These are phyloP conservation scores for Xylaria intraflava DNA, from an alignment of 495 filamentous ascomycete species.

Conservation along the genomic window DNA sequence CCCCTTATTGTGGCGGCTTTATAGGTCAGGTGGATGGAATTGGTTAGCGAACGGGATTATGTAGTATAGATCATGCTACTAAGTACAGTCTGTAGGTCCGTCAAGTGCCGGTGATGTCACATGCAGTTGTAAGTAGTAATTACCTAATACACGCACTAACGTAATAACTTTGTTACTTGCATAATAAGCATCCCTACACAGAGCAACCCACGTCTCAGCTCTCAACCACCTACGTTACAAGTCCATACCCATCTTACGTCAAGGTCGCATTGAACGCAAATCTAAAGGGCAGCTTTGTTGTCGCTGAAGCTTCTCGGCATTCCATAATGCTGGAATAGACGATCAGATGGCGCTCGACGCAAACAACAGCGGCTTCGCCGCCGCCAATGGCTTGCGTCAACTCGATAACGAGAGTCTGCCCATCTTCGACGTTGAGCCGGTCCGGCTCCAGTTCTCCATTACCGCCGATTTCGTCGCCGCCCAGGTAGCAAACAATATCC, in stretches of 20 bases:
- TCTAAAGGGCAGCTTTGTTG: not conserved
- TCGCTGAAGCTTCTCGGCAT: not conserved
- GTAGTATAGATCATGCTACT: no score
- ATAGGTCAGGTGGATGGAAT: no score
- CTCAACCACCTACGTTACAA: not conserved
- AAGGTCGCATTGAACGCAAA: not conserved
- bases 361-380: conserved; percentile 43
- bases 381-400: conserved; percentile 46
- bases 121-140: no score
- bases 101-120: no score
- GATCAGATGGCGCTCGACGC: conserved; percentile 41
- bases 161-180: no score
- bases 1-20: no score
- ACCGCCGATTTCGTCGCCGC: conserved; percentile 92
- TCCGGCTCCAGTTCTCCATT: conserved; percentile 85
- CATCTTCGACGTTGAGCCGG: conserved; percentile 88
- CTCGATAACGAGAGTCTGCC: conserved; percentile 59
- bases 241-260: not conserved
- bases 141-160: no score
- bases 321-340: conserved; percentile 18
- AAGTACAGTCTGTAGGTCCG: no score
- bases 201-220: no score
- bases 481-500: conserved; percentile 94
- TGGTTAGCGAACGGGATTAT: no score
- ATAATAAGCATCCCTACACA: not conserved